phyloP scores from a whole-genome alignment of 1,284 basidiomycete genomes.

The Papiliotrema nemorosa region DNA sequence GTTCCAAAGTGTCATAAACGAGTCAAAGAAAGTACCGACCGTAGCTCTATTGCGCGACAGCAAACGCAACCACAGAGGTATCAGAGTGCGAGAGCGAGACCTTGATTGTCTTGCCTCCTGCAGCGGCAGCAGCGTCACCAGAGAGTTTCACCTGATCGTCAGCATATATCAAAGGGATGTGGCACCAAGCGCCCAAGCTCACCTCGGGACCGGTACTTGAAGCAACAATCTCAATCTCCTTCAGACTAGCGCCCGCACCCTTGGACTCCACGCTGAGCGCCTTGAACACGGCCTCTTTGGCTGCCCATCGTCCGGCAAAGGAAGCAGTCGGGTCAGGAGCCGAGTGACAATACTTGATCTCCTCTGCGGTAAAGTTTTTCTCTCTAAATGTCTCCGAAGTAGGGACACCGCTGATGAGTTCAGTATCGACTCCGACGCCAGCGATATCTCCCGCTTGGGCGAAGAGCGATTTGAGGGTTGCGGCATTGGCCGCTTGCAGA shows the following conservation, averaged over 20 bases:
- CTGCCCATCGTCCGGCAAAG: slow-evolving; percentile 94
- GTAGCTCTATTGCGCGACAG: slow-evolving; percentile 46
- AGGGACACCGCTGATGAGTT: slow-evolving; percentile 89
- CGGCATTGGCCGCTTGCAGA: slow-evolving; percentile 64
- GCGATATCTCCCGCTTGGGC: slow-evolving; percentile 52
- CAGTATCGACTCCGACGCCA: slow-evolving; percentile 68
- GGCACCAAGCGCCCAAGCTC: background rate
- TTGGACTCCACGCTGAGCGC: slow-evolving; percentile 86
- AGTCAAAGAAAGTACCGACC: background rate
- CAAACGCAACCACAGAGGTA: slow-evolving; percentile 47
- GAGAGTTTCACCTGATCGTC: slow-evolving; percentile 67
- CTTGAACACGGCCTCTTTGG: slow-evolving; percentile 98
- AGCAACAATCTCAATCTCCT: slow-evolving; percentile 92
- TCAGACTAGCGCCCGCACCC: slow-evolving; percentile 88
- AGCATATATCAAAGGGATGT: slow-evolving; percentile 45
- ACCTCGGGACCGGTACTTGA: slow-evolving; percentile 50
- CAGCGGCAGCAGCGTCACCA: slow-evolving; percentile 76
- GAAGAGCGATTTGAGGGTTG: slow-evolving; percentile 56
- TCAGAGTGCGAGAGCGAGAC: slow-evolving; percentile 80
- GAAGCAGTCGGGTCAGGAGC: slow-evolving; percentile 85
- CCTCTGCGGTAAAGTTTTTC: slow-evolving; percentile 89
- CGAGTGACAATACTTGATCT: slow-evolving; percentile 79
- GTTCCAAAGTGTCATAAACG: background rate
- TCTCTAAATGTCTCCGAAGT: slow-evolving; percentile 83
- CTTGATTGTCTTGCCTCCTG: slow-evolving; percentile 68